Evolutionary conservation across 768 basidiomycete genomes (phyloP).

Genomic region (Boletus edulis): DNA sequence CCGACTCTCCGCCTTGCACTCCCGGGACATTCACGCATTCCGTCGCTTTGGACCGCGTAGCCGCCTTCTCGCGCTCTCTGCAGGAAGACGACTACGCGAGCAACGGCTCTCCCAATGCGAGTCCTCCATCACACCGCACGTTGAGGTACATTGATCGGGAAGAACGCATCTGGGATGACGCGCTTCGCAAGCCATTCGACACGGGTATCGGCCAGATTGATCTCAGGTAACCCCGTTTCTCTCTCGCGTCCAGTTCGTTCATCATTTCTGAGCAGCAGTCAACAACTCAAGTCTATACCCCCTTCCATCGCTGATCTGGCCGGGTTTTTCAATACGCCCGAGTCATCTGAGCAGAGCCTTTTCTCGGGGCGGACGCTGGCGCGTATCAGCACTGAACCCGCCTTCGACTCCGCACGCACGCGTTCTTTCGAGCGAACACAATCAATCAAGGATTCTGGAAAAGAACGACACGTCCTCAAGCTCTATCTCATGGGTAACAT

Average conservation of each 20-base stretch:
- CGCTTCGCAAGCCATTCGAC: constrained; percentile 43
- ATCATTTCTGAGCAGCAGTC: constrained; percentile 29
- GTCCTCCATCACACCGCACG: constrained; percentile 10
- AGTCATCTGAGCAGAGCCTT: constrained; percentile 30
- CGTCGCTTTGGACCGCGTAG: constrained; percentile 14
- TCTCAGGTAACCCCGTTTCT: constrained; percentile 45
- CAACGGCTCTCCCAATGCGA: constrained; percentile 7
- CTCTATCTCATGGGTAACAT: constrained; percentile 55
- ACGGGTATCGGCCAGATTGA: constrained; percentile 48
- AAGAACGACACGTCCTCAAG: constrained; percentile 49
- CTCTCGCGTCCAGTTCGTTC: constrained; percentile 7
- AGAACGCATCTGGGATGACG: constrained; percentile 47
- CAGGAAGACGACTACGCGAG: constrained; percentile 27
- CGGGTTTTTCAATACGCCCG: constrained; percentile 44
- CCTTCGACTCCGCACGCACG: constrained; percentile 16
- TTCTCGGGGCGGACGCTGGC: constrained; percentile 26
- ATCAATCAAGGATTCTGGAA: constrained; percentile 32
- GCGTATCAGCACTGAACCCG: constrained; percentile 38
- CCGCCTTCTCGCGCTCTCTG: constrained; percentile 15
- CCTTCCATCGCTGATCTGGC: constrained; percentile 43
- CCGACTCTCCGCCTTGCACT: constrained; percentile 17
- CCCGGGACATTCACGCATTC: constrained; percentile 17
- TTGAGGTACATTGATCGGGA: constrained; percentile 29
- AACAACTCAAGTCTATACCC: constrained; percentile 48
- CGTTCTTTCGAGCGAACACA: constrained; percentile 27